phyloP scores from a whole-genome alignment of 768 basidiomycete genomes.

The Symmetrospora coprosmae region DNA sequence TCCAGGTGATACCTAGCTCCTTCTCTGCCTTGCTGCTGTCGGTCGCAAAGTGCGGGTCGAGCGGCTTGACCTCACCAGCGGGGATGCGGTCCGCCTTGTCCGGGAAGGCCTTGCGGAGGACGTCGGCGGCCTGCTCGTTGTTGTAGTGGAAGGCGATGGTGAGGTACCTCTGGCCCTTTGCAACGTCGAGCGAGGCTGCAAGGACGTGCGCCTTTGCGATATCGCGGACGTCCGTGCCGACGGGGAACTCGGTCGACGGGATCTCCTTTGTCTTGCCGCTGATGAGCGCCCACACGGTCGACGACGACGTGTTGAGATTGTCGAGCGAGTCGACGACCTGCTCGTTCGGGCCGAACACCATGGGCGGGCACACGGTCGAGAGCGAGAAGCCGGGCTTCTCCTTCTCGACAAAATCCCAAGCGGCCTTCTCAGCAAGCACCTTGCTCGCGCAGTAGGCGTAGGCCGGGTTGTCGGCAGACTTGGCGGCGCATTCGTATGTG shows the following conservation, averaged over 20 bases:
- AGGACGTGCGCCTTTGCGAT: slow-evolving; percentile 25
- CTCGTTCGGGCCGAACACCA: slow-evolving; percentile 7
- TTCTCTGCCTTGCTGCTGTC: slow-evolving; percentile 22
- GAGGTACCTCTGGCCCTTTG: slow-evolving; percentile 24
- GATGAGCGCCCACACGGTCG: slow-evolving; percentile 5
- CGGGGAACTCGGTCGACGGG: not conserved
- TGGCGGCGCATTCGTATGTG: too few species aligned
- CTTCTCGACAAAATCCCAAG: slow-evolving; percentile 26
- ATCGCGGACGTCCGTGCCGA: slow-evolving; percentile 21
- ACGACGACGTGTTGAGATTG: slow-evolving; percentile 7
- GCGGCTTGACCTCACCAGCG: not conserved
- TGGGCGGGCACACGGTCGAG: slow-evolving; percentile 20
- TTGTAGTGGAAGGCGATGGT: slow-evolving; percentile 21
- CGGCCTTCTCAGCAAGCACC: slow-evolving; percentile 22
- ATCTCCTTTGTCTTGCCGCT: not conserved
- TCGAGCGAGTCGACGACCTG: slow-evolving; percentile 14
- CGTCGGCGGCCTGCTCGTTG: slow-evolving; percentile 7
- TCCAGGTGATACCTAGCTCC: slow-evolving; percentile 23
- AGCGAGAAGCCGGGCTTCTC: slow-evolving; percentile 19
- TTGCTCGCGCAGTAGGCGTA: slow-evolving; percentile 7
- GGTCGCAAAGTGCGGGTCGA: slow-evolving; percentile 17
- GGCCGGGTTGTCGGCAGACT: not conserved
- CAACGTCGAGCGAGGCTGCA: slow-evolving; percentile 20
- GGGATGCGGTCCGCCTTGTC: slow-evolving; percentile 22
- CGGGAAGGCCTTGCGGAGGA: slow-evolving; percentile 22